Evolutionary conservation across 495 filamentous ascomycete genomes (phyloP), one percentile per base, ranked within the genome.

Genomic region (Penicillium coffeae): DNA sequence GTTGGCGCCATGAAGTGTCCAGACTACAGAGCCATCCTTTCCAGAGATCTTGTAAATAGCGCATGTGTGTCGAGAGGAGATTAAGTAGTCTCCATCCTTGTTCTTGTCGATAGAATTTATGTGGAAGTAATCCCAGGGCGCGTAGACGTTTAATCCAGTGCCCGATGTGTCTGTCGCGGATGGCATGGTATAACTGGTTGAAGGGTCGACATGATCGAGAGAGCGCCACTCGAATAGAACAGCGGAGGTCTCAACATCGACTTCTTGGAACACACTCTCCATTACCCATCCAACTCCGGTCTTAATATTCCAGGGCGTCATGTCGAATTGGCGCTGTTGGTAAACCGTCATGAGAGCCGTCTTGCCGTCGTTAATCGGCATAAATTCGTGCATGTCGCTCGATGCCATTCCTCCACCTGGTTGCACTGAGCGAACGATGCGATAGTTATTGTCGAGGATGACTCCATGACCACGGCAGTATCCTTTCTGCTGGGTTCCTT

Each of bases 71-170:
- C 82, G 77, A 6, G 77, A 76, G 1, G 80, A 83, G 20, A 84
- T 75, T 33, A 84, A 55, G 55, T 83, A 84, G 60, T 81, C 75
- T 5, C 80, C 79, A 3, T 74, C 71, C 0, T 37, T 36, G 56
- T 80, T 74, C 59, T 81, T 82, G 54, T 83, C 80, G 42, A 85
- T 69, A 15, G 77, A 80, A 60, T 84, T 83, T 63, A 85, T 79
- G 60, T 83, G 80, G 66, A 83, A 84, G 59, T 79, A 83, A 59
- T 85, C 79, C 76, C 77, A 84, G 3, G 81, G 74, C 49, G 75
- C 59, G 47, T 55, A 58, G 35, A 68, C 60, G 37, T 66, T 54
- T 57, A 74, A 54, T 40, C 69, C 69, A 18, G 72, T 67, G 25
- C 74, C 68, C 50, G 68, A 72, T 42, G 72, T 72, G 62, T 78